A percentile compares a stretch with the other conserved stretches of the same genome.
Conservation (phyloP, 768 basidiomycete species). For the Mycena crocata region DNA sequence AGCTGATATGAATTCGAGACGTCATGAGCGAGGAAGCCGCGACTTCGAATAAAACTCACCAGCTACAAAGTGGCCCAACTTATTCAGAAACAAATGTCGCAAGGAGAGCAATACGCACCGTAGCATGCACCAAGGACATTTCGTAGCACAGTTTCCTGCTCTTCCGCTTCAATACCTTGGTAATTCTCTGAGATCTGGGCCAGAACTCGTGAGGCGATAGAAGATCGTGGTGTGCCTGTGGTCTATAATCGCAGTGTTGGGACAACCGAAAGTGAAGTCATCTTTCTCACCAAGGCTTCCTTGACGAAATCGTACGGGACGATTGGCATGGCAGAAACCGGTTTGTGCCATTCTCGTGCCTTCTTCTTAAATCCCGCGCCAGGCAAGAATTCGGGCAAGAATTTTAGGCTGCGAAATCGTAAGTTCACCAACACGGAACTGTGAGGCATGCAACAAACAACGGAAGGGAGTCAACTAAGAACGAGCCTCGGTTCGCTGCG, state of each 20-base stretch:
- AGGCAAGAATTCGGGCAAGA: conserved; percentile 54
- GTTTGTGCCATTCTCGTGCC: conserved; percentile 45
- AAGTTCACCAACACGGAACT: no score
- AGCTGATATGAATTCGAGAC: conserved; percentile 25
- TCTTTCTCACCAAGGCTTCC: neutral
- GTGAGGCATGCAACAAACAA: neutral
- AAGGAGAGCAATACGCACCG: neutral
- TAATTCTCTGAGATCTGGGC: neutral
- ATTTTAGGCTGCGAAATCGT: conserved; percentile 17
- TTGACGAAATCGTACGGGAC: conserved; percentile 10
- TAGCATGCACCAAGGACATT: conserved; percentile 4
- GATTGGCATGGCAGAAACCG: conserved; percentile 25
- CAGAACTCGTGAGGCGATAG: conserved; percentile 10
- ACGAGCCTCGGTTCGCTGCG: conserved; percentile 16
- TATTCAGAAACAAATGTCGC: neutral
- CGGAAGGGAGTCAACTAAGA: conserved; percentile 25
- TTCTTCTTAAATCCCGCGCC: conserved; percentile 51
- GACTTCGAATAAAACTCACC: neutral
- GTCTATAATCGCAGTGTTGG: neutral
- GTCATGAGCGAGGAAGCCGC: neutral
- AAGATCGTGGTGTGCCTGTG: conserved; percentile 2
- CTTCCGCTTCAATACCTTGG: neutral
- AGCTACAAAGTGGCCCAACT: neutral
- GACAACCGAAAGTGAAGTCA: neutral
- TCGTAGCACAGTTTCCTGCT: neutral